phyloP scores from a whole-genome alignment of 106 monocot genomes.

The Ottelia alismoides region DNA sequence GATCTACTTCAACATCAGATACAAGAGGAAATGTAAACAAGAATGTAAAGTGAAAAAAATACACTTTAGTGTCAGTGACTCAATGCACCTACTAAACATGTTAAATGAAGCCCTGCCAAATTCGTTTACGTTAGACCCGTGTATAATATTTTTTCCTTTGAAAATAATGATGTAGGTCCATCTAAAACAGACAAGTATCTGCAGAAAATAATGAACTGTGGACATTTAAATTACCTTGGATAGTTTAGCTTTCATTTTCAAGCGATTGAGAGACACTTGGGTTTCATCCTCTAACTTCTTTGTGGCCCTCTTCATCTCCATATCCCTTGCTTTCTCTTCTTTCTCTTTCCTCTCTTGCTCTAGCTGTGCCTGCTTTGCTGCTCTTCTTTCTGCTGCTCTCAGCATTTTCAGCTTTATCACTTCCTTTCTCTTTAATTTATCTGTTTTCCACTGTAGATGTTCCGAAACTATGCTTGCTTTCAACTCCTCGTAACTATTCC shows the following conservation, averaged over 20 bases:
- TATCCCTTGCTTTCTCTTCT: conserved; percentile 15
- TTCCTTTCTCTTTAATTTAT: conserved; percentile 35
- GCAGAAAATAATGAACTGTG: no score
- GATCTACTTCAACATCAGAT: no score
- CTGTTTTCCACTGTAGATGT: conserved; percentile 24
- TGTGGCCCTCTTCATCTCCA: conserved; percentile 14
- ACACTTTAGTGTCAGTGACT: no score
- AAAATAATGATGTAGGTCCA: background rate
- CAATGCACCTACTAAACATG: no score
- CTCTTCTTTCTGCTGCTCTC: conserved; percentile 28
- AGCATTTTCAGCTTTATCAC: conserved; percentile 32
- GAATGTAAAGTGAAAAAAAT: no score
- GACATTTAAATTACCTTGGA: conserved; percentile 28
- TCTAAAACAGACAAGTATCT: no score
- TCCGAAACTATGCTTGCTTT: conserved; percentile 29
- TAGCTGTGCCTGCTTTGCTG: conserved; percentile 21
- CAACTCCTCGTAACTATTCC: conserved; percentile 70
- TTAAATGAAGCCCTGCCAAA: no score
- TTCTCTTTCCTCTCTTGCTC: conserved; percentile 21
- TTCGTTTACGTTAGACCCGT: no score
- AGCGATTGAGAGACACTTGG: conserved; percentile 17
- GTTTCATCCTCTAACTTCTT: conserved; percentile 12
- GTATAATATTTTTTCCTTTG: background rate
- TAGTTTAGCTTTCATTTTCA: conserved; percentile 38
- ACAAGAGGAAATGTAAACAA: no score